Evolutionary conservation across 1,284 basidiomycete genomes (phyloP).

Genomic region (Pyrrhoderma noxium): DNA sequence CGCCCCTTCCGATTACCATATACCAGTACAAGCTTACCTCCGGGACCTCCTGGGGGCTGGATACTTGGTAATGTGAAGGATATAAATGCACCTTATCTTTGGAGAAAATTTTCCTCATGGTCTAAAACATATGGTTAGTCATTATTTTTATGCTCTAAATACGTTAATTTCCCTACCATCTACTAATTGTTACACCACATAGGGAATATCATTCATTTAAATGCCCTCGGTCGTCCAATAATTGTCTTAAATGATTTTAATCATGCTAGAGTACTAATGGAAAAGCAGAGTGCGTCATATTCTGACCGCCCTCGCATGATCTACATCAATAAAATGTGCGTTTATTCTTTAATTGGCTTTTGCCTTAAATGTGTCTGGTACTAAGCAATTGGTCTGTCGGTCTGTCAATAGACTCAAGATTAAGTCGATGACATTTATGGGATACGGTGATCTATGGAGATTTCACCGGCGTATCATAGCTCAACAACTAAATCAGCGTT

Average conservation of each 20-base stretch:
- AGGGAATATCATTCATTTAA: slow-evolving; percentile 33
- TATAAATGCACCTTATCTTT: slow-evolving; percentile 26
- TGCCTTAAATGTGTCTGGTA: no score
- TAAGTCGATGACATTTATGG: slow-evolving; percentile 22
- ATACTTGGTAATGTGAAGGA: slow-evolving; percentile 28
- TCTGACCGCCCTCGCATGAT: slow-evolving; percentile 20
- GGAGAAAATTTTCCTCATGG: slow-evolving; percentile 27
- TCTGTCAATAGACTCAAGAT: neutral
- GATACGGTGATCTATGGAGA: slow-evolving; percentile 27
- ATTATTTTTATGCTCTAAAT: no score
- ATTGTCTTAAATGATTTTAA: slow-evolving; percentile 14
- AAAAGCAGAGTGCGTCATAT: slow-evolving; percentile 12
- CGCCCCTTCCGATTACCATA: no score
- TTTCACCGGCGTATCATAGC: slow-evolving; percentile 28
- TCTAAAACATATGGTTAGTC: slow-evolving; percentile 27
- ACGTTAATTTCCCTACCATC: no score
- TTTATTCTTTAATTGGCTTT: no score
- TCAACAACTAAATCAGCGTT: slow-evolving; percentile 23
- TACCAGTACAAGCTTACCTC: slow-evolving; percentile 21
- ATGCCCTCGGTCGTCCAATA: slow-evolving; percentile 29
- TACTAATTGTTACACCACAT: no score
- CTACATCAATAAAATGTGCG: slow-evolving; percentile 25
- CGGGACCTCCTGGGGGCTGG: slow-evolving; percentile 27
- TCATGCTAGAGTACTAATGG: slow-evolving; percentile 10
- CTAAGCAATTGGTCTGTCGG: no score